Base-by-base conservation (phyloP, 495 filamentous ascomycete genomes). In the Tricharina praecox region DNA sequence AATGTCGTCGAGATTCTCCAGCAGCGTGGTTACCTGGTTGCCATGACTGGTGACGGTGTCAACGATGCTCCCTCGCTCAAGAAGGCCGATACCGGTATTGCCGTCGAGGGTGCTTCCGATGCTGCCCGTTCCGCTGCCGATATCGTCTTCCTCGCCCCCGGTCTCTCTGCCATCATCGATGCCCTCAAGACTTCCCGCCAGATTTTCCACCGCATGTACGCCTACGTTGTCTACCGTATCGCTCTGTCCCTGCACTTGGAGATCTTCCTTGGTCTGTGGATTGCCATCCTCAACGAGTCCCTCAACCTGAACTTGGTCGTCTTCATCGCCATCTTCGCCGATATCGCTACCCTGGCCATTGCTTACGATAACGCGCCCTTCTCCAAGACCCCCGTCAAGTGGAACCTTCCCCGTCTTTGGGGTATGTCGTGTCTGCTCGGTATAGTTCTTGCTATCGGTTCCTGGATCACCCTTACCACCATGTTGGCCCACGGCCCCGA, bases 31-130 rank as follows among this genome's bases (percentile, higher is more conserved):
- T 88, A 93, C 71, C 71, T 94, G 33, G 87, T 92, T 65, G 87
- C 87, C 56, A 95, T 95, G 87, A 95, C 87, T 66, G 87, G 87
- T 68, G 87, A 95, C 60, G 87, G 87, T 74, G 87, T 95, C 63
- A 95, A 95, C 66, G 87, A 95, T 67, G 87, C 87, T 41, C 87
- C 87, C 25, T 93, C 86, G 30, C 70, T 95, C 46, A 95, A 95
- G 71, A 93, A 92, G 69, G 87, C 87, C 16, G 87, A 95, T 68
- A 82, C 78, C 62, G 78, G 85, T 68, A 93, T 93, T 70, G 86
- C 85, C 54, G 85, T 93, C 54, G 85, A 93, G 69, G 85, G 85
- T 68, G 76, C 86, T 45, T 90, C 86, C 18, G 85, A 93, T 68
- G 85, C 85, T 65, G 85, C 85, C 59, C 81, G 83, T 58, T 86